Conservation (phyloP, 176 grass and related monocot species). For the Echinochloa phyllopogon region DNA sequence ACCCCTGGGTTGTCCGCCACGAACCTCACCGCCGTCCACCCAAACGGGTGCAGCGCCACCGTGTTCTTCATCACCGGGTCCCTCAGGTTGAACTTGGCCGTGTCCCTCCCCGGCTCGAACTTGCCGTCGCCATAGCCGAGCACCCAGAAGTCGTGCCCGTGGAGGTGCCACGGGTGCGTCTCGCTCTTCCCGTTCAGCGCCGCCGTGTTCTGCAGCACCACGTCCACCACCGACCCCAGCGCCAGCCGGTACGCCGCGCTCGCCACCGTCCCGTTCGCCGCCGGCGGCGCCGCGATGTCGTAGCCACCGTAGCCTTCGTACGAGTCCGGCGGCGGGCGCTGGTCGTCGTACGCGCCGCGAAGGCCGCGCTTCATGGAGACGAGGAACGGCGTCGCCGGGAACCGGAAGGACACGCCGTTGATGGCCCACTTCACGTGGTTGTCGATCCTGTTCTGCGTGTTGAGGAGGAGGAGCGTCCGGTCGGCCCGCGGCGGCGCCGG, state of each 20-base stretch:
- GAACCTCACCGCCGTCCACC: conserved; percentile 77
- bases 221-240: conserved; percentile 60
- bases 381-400: conserved; percentile 72
- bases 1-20: conserved; percentile 67
- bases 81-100: conserved; percentile 41
- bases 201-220: conserved; percentile 79
- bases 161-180: conserved; percentile 87
- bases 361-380: conserved; percentile 50
- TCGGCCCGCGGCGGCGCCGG: conserved; percentile 46
- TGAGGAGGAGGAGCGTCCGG: conserved; percentile 57
- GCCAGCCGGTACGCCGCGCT: conserved; percentile 57
- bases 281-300: conserved; percentile 26
- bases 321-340: conserved; percentile 42
- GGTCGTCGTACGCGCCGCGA: conserved; percentile 41
- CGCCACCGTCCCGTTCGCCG: conserved; percentile 47
- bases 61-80: conserved; percentile 81
- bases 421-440: conserved; percentile 53
- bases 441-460: conserved; percentile 59
- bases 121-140: conserved; percentile 64
- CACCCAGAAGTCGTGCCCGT: conserved; percentile 86
- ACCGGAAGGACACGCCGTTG: conserved; percentile 66
- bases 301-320: conserved; percentile 51
- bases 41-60: conserved; percentile 55
- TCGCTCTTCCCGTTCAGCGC: conserved; percentile 41
- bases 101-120: conserved; percentile 52